These are phyloP conservation scores for Hypoxylon sp. DNA, from an alignment of 2,329 filamentous ascomycete species.

Conservation along the genomic window DNA sequence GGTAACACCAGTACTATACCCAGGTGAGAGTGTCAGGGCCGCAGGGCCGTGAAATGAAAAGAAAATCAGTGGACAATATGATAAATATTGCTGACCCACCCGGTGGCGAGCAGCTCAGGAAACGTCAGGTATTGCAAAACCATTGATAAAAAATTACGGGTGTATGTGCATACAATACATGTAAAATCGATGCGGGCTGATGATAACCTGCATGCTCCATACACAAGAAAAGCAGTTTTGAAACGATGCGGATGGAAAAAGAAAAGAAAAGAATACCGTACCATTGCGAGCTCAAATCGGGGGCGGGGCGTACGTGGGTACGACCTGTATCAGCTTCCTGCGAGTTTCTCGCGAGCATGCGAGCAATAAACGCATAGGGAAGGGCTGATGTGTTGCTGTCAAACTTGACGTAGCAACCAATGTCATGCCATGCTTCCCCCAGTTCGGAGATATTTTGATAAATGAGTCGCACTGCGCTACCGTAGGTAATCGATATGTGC, in stretches of 20 bases:
- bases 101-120: constrained; percentile 22
- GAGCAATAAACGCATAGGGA: constrained; percentile 34
- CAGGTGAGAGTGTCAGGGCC: constrained; percentile 18
- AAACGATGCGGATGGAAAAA: constrained; percentile 38
- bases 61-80: constrained; percentile 25
- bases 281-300: constrained; percentile 27
- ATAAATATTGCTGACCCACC: constrained; percentile 35
- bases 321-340: constrained; percentile 37
- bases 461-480: constrained; percentile 38
- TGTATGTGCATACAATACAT: constrained; percentile 40
- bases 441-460: constrained; percentile 43
- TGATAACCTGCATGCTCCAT: constrained; percentile 32
- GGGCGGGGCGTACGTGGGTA: constrained; percentile 30
- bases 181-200: constrained; percentile 34
- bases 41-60: constrained; percentile 23
- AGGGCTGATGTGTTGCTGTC: constrained; percentile 36
- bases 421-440: constrained; percentile 30
- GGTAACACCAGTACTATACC: constrained; percentile 29
- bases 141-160: constrained; percentile 34
- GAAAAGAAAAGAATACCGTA: constrained; percentile 34
- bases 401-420: constrained; percentile 40
- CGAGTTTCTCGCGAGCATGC: constrained; percentile 38
- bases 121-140: constrained; percentile 25
- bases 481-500: constrained; percentile 32
- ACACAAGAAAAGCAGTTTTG: constrained; percentile 35